Evolutionary conservation across 805 yeast species (phyloP), one percentile per base, ranked within the genome.

Genomic region (Wickerhamomyces queroliae): DNA sequence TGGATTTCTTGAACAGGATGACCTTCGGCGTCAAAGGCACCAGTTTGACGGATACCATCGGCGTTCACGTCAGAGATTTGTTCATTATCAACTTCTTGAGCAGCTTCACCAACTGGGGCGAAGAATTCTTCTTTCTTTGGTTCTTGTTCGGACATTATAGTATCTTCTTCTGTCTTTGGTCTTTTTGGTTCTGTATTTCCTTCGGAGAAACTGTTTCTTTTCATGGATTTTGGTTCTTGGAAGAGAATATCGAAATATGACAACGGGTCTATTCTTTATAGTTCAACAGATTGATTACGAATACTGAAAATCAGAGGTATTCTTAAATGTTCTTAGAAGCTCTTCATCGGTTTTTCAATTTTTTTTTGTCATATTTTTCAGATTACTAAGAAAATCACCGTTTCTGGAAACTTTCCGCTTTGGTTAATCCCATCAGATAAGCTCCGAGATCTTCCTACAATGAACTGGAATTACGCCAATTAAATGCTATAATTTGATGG

Each of bases 1-100:
- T 91, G 91, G 46, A 93, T 77, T 61, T 93, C 98, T 60, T 90
- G 97, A 16, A 93, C 95, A 2, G 96, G 95, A 50, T 88, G 93
- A 5, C 96, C 96, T 59, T 80, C 81, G 9, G 83, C 82, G 58
- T 88, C 96, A 5, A 66, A 66, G 19, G 90, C 91, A 18, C 93
- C 95, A 1, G 95, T 85, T 27, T 72, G 63, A 41, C 68, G 70
- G 33, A 83, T 69, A 20, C 74, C 81, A n/a, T 30, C 33, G 7
- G 7, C 22, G 11, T 19, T 19, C 16, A 30, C 13, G 25, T 16
- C 18, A 12, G 10, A 16, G 12, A 18, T 7, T 30, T 10, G 28
- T 32, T 66, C 66, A 18, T 52, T 58, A 37, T 55, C 69, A 26
- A 75, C 64, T 34, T 63, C 69, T 48, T 71, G 72, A 17, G 76